Evolutionary conservation across 2,329 filamentous ascomycete genomes (phyloP).

Genomic region (Trichocomaceae sp.): DNA sequence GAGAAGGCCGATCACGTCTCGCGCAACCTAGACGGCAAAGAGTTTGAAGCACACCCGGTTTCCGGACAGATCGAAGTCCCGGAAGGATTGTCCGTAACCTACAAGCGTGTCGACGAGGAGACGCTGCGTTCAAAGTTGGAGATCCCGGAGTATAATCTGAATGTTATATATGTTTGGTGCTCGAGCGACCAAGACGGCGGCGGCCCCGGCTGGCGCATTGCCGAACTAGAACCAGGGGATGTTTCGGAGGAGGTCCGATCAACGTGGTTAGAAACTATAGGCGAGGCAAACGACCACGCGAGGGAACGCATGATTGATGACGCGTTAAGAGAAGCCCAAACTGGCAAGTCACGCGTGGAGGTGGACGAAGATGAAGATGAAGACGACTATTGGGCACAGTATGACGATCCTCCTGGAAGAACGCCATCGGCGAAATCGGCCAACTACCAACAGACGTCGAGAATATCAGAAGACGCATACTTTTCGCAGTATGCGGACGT

Average conservation of each 20-base stretch:
- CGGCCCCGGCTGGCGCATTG: slow-evolving; percentile 51
- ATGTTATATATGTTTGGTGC: slow-evolving; percentile 57
- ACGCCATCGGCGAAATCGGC: slow-evolving; percentile 41
- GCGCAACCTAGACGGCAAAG: slow-evolving; percentile 46
- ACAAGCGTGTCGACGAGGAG: slow-evolving; percentile 55
- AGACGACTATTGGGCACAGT: slow-evolving; percentile 59
- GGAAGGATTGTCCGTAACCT: slow-evolving; percentile 49
- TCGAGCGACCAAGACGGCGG: slow-evolving; percentile 47
- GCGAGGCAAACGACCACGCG: slow-evolving; percentile 48
- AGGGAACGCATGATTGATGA: slow-evolving; percentile 32
- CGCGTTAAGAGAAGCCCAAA: slow-evolving; percentile 26
- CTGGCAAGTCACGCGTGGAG: slow-evolving; percentile 17
- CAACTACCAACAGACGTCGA: slow-evolving; percentile 22
- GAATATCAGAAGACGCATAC: slow-evolving; percentile 51
- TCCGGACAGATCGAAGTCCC: slow-evolving; percentile 60
- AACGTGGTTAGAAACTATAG: slow-evolving; percentile 48
- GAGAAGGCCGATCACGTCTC: slow-evolving; percentile 48
- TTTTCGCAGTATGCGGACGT: slow-evolving; percentile 57
- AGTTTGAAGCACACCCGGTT: slow-evolving; percentile 57
- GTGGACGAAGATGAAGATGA: slow-evolving; percentile 51
- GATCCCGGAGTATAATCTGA: slow-evolving; percentile 49
- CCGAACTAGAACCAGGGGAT: slow-evolving; percentile 52
- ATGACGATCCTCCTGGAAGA: slow-evolving; percentile 49
- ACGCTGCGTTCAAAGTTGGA: slow-evolving; percentile 52
- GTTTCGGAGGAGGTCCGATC: slow-evolving; percentile 42